Conservation (phyloP, 164 flowering plant species). For the Vitis rupestris region DNA sequence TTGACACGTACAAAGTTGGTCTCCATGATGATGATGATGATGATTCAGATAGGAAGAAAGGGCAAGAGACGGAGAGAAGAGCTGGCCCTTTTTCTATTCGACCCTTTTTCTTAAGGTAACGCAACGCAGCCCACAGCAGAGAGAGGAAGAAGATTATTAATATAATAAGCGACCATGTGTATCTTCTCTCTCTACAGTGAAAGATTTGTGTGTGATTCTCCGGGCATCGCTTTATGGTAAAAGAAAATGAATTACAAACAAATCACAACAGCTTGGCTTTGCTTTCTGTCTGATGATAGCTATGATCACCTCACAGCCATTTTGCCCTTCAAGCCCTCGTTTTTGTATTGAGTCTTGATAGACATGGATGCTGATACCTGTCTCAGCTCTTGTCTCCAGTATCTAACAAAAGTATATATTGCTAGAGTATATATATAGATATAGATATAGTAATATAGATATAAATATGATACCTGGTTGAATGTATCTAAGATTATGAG, state of each 20-base stretch:
- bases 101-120: not conserved
- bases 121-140: not conserved
- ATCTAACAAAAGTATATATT: constrained; percentile 1
- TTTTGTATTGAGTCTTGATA: constrained; percentile 4
- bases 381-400: constrained; percentile 10
- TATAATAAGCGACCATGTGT: constrained; percentile 11
- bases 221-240: constrained; percentile 39
- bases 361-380: constrained; percentile 22
- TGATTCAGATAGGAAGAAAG: not conserved
- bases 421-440: not conserved
- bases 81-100: not conserved
- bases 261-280: constrained; percentile 18
- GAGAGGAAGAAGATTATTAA: not conserved
- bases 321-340: not conserved
- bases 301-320: not conserved
- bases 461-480: constrained; percentile 1
- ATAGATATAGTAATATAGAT: not conserved
- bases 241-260: constrained; percentile 19
- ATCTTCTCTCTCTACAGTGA: constrained; percentile 24
- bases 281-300: constrained; percentile 38
- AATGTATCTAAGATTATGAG: constrained; percentile 11
- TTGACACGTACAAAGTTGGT: constrained; percentile 31
- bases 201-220: constrained; percentile 54
- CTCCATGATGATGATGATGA: not conserved
- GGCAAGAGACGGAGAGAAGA: not conserved